Conservation (phyloP, 306 rosid genomes). For the Adenanthera pavonina region DNA sequence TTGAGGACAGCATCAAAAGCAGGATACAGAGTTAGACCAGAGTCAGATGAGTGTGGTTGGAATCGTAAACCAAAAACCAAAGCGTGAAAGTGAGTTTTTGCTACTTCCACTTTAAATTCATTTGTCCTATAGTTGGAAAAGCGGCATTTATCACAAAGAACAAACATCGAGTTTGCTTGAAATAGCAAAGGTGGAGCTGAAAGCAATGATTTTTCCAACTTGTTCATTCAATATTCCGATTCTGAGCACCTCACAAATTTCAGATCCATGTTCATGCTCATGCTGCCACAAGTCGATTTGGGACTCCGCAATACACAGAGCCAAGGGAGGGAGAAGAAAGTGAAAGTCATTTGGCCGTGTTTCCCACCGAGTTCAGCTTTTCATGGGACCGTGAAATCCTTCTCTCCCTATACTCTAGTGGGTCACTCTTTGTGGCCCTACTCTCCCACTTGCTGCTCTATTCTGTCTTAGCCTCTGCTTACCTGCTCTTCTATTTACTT, state of each 20-base stretch:
- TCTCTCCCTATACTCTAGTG: conserved; percentile 60
- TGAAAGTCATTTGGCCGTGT: conserved; percentile 48
- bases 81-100: conserved; percentile 36
- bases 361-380: conserved; percentile 63
- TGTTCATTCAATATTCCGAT: conserved; percentile 53
- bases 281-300: conserved; percentile 27
- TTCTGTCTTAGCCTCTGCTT: conserved; percentile 57
- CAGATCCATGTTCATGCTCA: conserved; percentile 53
- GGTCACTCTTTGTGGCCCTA: conserved; percentile 87
- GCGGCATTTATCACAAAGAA: conserved; percentile 40
- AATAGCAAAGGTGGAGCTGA: conserved; percentile 43
- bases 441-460: conserved; percentile 76
- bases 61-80: conserved; percentile 10
- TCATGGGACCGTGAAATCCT: conserved; percentile 63
- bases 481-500: conserved; percentile 50
- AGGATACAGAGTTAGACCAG: conserved; percentile 20
- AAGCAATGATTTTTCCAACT: conserved; percentile 56
- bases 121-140: conserved; percentile 51
- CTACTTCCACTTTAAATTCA: conserved; percentile 39
- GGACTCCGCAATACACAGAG: conserved; percentile 30
- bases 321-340: conserved; percentile 23
- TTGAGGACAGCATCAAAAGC: conserved; percentile 18
- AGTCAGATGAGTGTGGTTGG: conserved; percentile 26
- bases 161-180: conserved; percentile 55
- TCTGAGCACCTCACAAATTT: conserved; percentile 38